Evolutionary conservation across 2,329 filamentous ascomycete genomes (phyloP).

Genomic region (Coniochaeta sp.): DNA sequence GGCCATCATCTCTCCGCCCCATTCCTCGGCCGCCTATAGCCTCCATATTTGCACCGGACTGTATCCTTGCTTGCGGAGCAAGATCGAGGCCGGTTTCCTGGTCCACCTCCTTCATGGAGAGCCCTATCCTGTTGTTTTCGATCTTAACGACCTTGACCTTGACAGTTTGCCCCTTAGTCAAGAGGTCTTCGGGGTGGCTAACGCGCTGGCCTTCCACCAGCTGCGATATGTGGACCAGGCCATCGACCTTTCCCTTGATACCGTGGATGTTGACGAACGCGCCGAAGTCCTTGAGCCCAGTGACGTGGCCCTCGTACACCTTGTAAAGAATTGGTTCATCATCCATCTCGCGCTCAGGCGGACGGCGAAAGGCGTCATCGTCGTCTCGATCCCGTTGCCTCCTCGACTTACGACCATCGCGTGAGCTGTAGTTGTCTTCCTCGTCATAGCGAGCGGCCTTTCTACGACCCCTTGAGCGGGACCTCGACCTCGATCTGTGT

Average conservation of each 20-base stretch:
- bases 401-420: slow-evolving; percentile 34
- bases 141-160: slow-evolving; percentile 91
- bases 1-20: slow-evolving; percentile 42
- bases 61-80: slow-evolving; percentile 67
- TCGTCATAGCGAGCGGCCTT: slow-evolving; percentile 29
- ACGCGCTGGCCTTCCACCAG: slow-evolving; percentile 80
- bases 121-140: slow-evolving; percentile 70
- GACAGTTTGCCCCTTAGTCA: slow-evolving; percentile 73
- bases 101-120: slow-evolving; percentile 97
- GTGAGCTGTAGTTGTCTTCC: slow-evolving; percentile 12
- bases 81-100: slow-evolving; percentile 81
- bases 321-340: slow-evolving; percentile 77
- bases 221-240: slow-evolving; percentile 87
- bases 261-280: slow-evolving; percentile 89
- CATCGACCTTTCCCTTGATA: slow-evolving; percentile 82
- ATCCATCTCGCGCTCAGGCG: slow-evolving; percentile 69
- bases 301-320: slow-evolving; percentile 83
- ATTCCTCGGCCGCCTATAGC: slow-evolving; percentile 58
- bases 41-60: slow-evolving; percentile 86
- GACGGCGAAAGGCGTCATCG: slow-evolving; percentile 26
- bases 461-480: slow-evolving; percentile 42
- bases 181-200: slow-evolving; percentile 83
- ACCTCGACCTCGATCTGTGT: slow-evolving; percentile 24
- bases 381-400: slow-evolving; percentile 32
- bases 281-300: slow-evolving; percentile 90